Percentiles rank a stretch among this genome's conserved stretches.
phyloP scores from a whole-genome alignment of 1,284 basidiomycete species.

The Microbotryum intermedium region DNA sequence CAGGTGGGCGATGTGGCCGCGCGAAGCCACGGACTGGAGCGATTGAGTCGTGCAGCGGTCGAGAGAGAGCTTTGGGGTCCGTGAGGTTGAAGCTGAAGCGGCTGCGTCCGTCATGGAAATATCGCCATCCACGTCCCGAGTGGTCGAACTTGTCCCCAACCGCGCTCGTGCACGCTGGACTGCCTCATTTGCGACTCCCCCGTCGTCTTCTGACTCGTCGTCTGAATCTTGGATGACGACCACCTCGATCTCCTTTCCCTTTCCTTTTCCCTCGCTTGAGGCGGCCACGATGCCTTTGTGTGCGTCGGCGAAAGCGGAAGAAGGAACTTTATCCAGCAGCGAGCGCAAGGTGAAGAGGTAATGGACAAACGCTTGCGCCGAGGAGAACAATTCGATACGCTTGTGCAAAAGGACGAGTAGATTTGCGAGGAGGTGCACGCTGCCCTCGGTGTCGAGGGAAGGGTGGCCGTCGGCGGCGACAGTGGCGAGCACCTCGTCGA shows the following conservation, averaged over 20 bases:
- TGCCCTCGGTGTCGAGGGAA: constrained; percentile 38
- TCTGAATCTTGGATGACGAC: constrained; percentile 34
- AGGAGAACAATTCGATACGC: constrained; percentile 47
- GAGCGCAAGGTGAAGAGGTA: constrained; percentile 51
- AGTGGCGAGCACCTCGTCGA: constrained; percentile 32
- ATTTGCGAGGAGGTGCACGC: constrained; percentile 56
- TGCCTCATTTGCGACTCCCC: constrained; percentile 4
- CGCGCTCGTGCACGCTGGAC: background rate
- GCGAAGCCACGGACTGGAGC: constrained; percentile 47
- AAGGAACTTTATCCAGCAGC: constrained; percentile 51
- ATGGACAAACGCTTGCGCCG: constrained; percentile 45
- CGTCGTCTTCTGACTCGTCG: constrained; percentile 46
- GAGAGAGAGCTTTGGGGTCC: constrained; percentile 41
- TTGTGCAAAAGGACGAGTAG: constrained; percentile 52
- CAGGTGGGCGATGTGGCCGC: constrained; percentile 49
- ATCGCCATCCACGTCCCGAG: constrained; percentile 2
- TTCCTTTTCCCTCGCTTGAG: constrained; percentile 15
- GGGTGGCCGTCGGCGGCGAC: constrained; percentile 3
- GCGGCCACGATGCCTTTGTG: background rate
- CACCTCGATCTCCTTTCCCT: constrained; percentile 15
- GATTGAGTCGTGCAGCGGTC: constrained; percentile 53
- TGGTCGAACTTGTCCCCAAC: background rate
- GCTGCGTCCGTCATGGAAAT: background rate
- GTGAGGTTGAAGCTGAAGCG: constrained; percentile 26
- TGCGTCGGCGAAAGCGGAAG: constrained; percentile 41